These are phyloP conservation scores for Pseudotsuga menziesii DNA, from an alignment of 75 land plant species.

Conservation along the genomic window DNA sequence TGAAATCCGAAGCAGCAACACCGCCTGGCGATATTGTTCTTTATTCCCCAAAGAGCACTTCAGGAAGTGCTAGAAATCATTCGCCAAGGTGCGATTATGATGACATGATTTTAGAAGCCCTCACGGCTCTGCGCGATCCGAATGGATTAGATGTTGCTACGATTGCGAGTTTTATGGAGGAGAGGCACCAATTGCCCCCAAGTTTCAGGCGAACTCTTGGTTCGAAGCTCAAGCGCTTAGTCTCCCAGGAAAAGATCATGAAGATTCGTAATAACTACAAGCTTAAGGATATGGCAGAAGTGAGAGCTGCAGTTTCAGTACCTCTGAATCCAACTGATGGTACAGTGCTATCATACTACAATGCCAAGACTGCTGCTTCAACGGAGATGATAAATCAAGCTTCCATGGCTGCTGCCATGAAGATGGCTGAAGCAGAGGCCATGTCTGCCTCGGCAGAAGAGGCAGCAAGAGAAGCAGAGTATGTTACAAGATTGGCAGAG, in stretches of 20 bases:
- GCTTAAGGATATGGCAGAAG: not conserved
- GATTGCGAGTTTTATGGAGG: conserved; percentile 71
- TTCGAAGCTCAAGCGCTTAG: conserved; percentile 54
- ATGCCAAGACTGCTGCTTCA: not conserved
- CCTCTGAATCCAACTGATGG: not conserved
- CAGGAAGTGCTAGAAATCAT: not conserved
- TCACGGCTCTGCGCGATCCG: conserved; percentile 58
- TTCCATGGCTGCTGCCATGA: conserved; percentile 30
- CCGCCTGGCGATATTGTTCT: conserved; percentile 9
- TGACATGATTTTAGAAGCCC: conserved; percentile 70
- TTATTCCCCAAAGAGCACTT: not conserved
- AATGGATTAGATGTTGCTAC: conserved; percentile 60
- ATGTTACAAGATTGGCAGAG: conserved; percentile 38
- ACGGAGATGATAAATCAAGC: conserved; percentile 22
- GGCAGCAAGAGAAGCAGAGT: conserved; percentile 51
- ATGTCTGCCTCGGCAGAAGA: conserved; percentile 38
- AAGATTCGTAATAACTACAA: conserved; percentile 34
- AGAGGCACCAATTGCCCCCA: conserved; percentile 60
- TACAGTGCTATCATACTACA: not conserved
- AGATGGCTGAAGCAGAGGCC: conserved; percentile 54
- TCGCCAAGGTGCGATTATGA: conserved; percentile 39
- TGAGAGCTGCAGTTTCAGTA: not conserved
- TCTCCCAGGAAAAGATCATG: conserved; percentile 50
- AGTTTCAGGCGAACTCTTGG: conserved; percentile 54
- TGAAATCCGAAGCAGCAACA: too few relatives aligned